Evolutionary conservation across 192 early-diverging fungal species (phyloP), one percentile per base, ranked within the genome.

Genomic region (Mycoemilia scoparia): DNA sequence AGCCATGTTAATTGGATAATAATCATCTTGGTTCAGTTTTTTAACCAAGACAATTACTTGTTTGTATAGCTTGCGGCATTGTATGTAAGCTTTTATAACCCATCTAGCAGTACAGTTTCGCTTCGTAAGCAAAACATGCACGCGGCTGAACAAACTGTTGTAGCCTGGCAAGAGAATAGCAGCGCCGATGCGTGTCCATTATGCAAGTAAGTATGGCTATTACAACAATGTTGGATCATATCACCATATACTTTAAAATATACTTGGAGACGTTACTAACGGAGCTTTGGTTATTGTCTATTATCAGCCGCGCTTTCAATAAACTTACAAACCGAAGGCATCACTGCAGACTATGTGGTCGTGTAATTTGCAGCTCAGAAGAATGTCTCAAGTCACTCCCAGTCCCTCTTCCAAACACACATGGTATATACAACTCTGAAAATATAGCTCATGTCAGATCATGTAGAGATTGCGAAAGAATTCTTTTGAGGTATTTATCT

Each of bases 331-430:
- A 68, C 35, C 67, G 78, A 14, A 64, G 72, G 11, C 78, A 81
- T 38, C 78, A 81, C 44, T 81, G 78, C 38, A 64, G 78, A 6
- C 39, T 81, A 3, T 81, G 78, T 36, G 78, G 78, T 4, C 57
- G 70, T 4, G 61, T 77, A 5, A 49, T 76, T 6, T 77, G 76
- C 39, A 65, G 54, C 22, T 57, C 64, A 7, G 21, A 46, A 11
- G 17, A 17, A 19, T 78, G 76, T 38, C 76, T 74, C 2, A 43
- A 39, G 2, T 22, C 32, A 15, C 32, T 51, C 26, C 8, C 29
- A 6, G 24, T 51, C 10, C 49, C 55, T 1, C 32, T 57, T 21
- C 43, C 43, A 2, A 39, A 3, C 13, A 2, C 24, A 9, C 32
- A 33, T 19, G 38, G 29, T 20, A n/a, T 4, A 15, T 32, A 40